Evolutionary conservation across 345 rosid genomes (phyloP).

Genomic region (Populus simonii): DNA sequence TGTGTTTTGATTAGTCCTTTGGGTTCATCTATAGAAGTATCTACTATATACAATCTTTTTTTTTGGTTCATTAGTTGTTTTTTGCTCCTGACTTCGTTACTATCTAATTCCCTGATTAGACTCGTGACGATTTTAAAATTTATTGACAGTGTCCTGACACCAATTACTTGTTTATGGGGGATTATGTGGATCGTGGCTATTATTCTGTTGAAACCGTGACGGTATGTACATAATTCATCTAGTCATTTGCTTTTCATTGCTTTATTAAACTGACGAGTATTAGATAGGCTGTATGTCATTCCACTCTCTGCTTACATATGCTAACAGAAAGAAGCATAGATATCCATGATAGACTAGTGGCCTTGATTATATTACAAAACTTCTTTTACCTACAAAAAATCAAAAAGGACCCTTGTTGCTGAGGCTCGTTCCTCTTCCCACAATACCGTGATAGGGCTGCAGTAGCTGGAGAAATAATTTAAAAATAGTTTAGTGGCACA

Average conservation of each 20-base stretch:
- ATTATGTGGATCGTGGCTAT: slow-evolving; percentile 94
- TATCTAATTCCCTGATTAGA: not conserved
- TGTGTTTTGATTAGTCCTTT: not conserved
- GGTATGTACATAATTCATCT: slow-evolving; percentile 37
- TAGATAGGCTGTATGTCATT: not conserved
- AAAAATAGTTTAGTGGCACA: not conserved
- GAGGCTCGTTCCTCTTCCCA: not conserved
- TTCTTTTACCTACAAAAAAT: too few species aligned
- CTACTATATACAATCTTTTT: too few species aligned
- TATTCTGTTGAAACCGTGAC: slow-evolving; percentile 97
- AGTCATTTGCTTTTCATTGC: not conserved
- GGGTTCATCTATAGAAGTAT: not conserved
- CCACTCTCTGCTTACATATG: not conserved
- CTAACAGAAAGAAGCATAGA: not conserved
- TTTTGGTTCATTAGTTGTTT: not conserved
- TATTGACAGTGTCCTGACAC: slow-evolving; percentile 80
- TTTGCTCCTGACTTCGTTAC: too few species aligned
- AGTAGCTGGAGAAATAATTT: not conserved
- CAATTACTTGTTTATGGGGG: slow-evolving; percentile 94
- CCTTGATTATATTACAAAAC: not conserved
- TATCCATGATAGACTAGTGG: not conserved
- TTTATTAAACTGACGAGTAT: too few species aligned
- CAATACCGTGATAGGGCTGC: not conserved
- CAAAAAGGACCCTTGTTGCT: not conserved
- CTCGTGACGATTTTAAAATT: slow-evolving; percentile 6